Conservation (phyloP, 2,329 filamentous ascomycete species). For the Diplodia intermedia region DNA sequence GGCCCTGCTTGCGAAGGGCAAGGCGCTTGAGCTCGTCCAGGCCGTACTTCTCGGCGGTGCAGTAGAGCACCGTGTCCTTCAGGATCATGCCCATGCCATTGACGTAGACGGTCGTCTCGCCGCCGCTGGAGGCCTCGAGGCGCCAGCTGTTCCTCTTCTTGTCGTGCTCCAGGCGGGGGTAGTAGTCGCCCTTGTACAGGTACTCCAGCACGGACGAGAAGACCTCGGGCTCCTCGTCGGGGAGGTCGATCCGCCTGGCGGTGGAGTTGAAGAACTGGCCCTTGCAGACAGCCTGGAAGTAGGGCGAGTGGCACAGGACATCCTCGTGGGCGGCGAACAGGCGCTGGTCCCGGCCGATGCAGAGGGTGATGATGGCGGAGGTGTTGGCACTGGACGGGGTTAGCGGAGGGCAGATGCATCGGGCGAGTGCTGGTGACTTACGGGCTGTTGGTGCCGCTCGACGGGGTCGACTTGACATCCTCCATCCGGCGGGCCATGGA, state of each 20-base stretch:
- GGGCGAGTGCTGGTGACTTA: constrained; percentile 36
- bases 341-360: constrained; percentile 80
- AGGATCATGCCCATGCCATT: constrained; percentile 63
- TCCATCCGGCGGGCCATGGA: constrained; percentile 37
- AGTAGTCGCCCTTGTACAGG: constrained; percentile 94
- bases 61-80: constrained; percentile 91
- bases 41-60: constrained; percentile 82
- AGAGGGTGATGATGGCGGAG: constrained; percentile 74
- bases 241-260: constrained; percentile 77
- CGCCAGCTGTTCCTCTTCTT: constrained; percentile 82
- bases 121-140: constrained; percentile 67
- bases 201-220: constrained; percentile 91
- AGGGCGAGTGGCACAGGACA: constrained; percentile 77
- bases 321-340: constrained; percentile 93
- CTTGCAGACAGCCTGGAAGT: constrained; percentile 72
- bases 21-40: constrained; percentile 85
- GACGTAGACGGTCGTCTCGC: constrained; percentile 66
- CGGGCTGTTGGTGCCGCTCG: constrained; percentile 34
- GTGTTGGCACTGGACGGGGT: constrained; percentile 36
- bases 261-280: constrained; percentile 67
- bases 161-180: constrained; percentile 80
- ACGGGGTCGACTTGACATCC: constrained; percentile 42
- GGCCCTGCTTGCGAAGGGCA: constrained; percentile 84
- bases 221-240: constrained; percentile 86
- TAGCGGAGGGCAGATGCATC: constrained; percentile 3